phyloP scores from a whole-genome alignment of 176 grass and related monocot genomes.

The Urochloa ruziziensis region DNA sequence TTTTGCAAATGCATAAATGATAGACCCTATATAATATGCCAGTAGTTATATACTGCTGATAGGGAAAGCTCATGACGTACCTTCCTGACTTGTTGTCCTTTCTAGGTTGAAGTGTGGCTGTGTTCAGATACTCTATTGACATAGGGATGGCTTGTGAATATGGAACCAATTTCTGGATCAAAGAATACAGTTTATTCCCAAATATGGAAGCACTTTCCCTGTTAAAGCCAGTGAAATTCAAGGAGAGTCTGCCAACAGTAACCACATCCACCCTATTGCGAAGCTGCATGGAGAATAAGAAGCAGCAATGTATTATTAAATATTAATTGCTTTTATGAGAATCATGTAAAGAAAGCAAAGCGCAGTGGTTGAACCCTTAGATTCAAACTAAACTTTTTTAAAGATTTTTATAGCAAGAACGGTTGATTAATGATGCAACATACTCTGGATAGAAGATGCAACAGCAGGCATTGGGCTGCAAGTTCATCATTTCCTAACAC shows the following conservation, averaged over 20 bases:
- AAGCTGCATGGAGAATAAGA: constrained; percentile 47
- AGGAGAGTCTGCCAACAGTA: constrained; percentile 81
- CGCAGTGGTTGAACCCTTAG: neutral
- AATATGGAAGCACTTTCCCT: constrained; percentile 86
- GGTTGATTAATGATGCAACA: neutral
- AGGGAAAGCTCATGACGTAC: constrained; percentile 16
- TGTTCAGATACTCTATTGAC: constrained; percentile 87
- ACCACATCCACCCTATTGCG: constrained; percentile 74
- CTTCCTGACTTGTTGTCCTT: constrained; percentile 95
- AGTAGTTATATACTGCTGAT: neutral
- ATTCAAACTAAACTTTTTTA: neutral
- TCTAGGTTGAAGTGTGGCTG: constrained; percentile 70
- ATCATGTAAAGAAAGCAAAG: neutral
- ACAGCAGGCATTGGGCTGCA: constrained; percentile 74
- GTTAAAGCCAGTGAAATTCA: constrained; percentile 88
- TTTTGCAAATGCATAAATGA: neutral
- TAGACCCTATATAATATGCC: neutral
- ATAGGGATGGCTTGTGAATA: constrained; percentile 78
- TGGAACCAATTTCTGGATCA: constrained; percentile 69
- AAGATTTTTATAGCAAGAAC: neutral
- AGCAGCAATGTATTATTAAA: neutral
- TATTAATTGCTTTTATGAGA: constrained; percentile 1
- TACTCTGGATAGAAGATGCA: constrained; percentile 97
- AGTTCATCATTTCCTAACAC: constrained; percentile 73
- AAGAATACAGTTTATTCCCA: constrained; percentile 53